A percentile compares a stretch with the other conserved stretches of the same genome.
phyloP scores from a whole-genome alignment of 768 basidiomycete genomes.

The Suillus hirtellus region DNA sequence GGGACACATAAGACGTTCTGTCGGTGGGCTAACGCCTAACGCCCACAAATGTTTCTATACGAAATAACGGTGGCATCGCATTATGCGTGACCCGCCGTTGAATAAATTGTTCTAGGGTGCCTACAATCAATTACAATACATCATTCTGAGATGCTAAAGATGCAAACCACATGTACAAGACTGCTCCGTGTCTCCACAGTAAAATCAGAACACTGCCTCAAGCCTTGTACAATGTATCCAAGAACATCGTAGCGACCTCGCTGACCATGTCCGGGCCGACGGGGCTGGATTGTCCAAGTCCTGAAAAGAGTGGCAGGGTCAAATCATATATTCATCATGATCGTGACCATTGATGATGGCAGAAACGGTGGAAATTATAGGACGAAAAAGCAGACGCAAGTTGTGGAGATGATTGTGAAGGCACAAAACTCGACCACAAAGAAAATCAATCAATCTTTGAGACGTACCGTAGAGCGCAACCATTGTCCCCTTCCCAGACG shows the following conservation, averaged over 20 bases:
- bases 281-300: slow-evolving; percentile 79
- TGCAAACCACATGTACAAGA: slow-evolving; percentile 2
- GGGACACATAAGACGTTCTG: background rate
- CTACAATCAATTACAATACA: slow-evolving; percentile 3
- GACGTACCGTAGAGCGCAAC: slow-evolving; percentile 81
- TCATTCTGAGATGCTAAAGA: background rate
- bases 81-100: background rate
- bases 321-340: background rate
- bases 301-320: slow-evolving; percentile 35
- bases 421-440: background rate
- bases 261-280: slow-evolving; percentile 81
- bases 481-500: slow-evolving; percentile 82
- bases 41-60: background rate
- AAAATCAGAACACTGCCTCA: slow-evolving; percentile 29
- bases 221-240: slow-evolving; percentile 83
- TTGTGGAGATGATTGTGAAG: background rate
- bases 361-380: background rate
- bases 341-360: background rate
- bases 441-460: slow-evolving; percentile 23
- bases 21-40: background rate
- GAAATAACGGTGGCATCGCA: background rate
- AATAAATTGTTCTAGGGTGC: background rate
- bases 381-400: background rate
- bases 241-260: slow-evolving; percentile 73
- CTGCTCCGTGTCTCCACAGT: background rate